Conservation (phyloP, 176 grass and related monocot species). For the Oryza longistaminata region DNA sequence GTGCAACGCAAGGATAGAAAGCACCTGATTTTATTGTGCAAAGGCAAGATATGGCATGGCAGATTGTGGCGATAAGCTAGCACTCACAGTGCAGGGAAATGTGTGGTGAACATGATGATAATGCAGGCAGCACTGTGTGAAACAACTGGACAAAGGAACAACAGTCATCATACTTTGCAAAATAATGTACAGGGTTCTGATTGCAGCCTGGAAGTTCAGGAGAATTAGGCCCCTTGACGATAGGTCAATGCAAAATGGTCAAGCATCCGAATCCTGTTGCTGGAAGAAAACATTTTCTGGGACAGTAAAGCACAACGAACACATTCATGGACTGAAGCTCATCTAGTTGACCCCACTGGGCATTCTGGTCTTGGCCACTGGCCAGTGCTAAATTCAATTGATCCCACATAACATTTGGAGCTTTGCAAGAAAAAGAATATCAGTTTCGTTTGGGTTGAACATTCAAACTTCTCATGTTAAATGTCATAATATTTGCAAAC, state of each 20-base stretch:
- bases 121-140: background rate
- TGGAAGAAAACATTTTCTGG: background rate
- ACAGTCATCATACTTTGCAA: too few relatives aligned
- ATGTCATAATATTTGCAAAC: too few relatives aligned
- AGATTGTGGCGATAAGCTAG: background rate
- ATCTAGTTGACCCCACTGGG: background rate
- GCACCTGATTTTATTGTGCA: background rate
- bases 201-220: background rate
- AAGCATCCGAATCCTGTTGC: background rate
- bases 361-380: background rate
- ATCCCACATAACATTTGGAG: background rate
- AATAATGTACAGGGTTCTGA: background rate
- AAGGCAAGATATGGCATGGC: background rate
- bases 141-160: background rate
- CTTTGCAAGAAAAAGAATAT: too few relatives aligned
- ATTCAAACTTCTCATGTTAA: too few relatives aligned
- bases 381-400: background rate
- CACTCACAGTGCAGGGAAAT: background rate
- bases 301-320: background rate
- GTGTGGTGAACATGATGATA: background rate
- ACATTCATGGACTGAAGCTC: background rate
- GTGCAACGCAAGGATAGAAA: background rate
- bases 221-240: too few relatives aligned
- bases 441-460: too few relatives aligned
- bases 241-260: background rate